Percentiles rank a stretch among this genome's conserved stretches.
These are phyloP conservation scores for Beta vulgaris DNA, from an alignment of 148 eudicot species.

Conservation along the genomic window DNA sequence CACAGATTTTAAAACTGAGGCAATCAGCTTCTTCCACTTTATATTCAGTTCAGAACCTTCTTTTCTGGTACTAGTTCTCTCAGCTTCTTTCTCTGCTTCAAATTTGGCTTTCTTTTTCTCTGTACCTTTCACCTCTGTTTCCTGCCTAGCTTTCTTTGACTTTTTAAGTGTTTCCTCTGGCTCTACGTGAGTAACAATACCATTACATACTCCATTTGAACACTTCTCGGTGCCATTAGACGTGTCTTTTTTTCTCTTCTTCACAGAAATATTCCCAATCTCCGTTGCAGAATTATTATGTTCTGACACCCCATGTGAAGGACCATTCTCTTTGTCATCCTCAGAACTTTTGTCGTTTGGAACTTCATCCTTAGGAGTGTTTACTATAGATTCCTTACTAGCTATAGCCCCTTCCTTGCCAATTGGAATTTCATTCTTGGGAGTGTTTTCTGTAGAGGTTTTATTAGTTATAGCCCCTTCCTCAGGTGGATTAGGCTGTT, in stretches of 20 bases:
- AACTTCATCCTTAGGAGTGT: conserved; percentile 30
- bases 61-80: conserved; percentile 19
- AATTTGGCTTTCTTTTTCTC: conserved; percentile 44
- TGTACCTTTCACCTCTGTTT: conserved; percentile 23
- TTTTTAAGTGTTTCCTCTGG: conserved; percentile 25
- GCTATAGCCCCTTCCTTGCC: conserved; percentile 35
- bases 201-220: conserved; percentile 39
- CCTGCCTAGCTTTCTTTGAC: conserved; percentile 49
- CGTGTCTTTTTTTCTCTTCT: conserved; percentile 54
- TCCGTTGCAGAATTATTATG: conserved; percentile 29
- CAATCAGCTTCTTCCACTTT: conserved; percentile 90
- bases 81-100: conserved; percentile 27
- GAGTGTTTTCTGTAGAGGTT: conserved; percentile 30
- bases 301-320: conserved; percentile 24
- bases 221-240: conserved; percentile 29
- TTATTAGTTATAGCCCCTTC: conserved; percentile 34
- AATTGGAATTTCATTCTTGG: conserved; percentile 27
- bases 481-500: conserved; percentile 46
- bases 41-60: conserved; percentile 41
- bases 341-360: conserved; percentile 17
- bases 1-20: conserved; percentile 69
- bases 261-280: conserved; percentile 37
- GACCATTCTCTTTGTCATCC: conserved; percentile 29
- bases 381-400: conserved; percentile 29
- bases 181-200: conserved; percentile 37